Conservation (phyloP, 495 filamentous ascomycete species). For the Penicillium atrosanguineum region DNA sequence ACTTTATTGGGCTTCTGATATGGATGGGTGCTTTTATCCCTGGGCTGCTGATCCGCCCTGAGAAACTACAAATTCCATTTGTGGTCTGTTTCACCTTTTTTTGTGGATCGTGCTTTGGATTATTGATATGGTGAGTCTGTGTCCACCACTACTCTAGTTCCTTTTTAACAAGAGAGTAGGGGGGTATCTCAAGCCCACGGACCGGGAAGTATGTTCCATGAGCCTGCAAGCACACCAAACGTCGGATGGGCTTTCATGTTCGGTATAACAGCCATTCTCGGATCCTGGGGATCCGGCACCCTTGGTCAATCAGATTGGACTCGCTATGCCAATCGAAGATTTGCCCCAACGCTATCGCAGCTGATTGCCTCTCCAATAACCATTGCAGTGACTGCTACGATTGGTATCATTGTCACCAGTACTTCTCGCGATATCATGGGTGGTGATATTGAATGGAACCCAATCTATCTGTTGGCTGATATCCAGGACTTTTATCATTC, state of each 20-base stretch:
- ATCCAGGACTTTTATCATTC: slow-evolving; percentile 4
- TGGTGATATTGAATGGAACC: slow-evolving; percentile 5
- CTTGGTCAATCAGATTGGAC: slow-evolving; percentile 10
- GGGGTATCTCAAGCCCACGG: slow-evolving; percentile 4
- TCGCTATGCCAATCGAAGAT: slow-evolving; percentile 9
- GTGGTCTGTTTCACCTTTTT: neutral
- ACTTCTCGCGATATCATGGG: slow-evolving; percentile 6
- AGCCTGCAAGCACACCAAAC: neutral
- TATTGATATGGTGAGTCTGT: neutral
- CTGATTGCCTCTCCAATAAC: slow-evolving; percentile 4
- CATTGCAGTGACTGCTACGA: slow-evolving; percentile 2
- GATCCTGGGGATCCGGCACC: slow-evolving; percentile 10
- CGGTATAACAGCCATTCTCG: slow-evolving; percentile 8
- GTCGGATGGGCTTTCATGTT: slow-evolving; percentile 10
- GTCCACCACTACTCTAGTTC: neutral
- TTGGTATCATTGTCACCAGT: slow-evolving; percentile 6
- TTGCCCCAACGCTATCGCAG: slow-evolving; percentile 6
- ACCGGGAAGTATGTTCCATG: slow-evolving; percentile 3
- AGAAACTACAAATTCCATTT: slow-evolving; percentile 7
- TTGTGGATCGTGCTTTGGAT: neutral
- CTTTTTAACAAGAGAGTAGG: neutral
- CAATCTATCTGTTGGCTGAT: slow-evolving; percentile 1
- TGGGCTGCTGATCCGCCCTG: slow-evolving; percentile 3
- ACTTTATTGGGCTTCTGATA: slow-evolving; percentile 10
- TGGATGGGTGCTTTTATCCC: slow-evolving; percentile 9